Base-by-base conservation (phyloP, 1,284 basidiomycete genomes). In the Moniliophthora roreri region DNA sequence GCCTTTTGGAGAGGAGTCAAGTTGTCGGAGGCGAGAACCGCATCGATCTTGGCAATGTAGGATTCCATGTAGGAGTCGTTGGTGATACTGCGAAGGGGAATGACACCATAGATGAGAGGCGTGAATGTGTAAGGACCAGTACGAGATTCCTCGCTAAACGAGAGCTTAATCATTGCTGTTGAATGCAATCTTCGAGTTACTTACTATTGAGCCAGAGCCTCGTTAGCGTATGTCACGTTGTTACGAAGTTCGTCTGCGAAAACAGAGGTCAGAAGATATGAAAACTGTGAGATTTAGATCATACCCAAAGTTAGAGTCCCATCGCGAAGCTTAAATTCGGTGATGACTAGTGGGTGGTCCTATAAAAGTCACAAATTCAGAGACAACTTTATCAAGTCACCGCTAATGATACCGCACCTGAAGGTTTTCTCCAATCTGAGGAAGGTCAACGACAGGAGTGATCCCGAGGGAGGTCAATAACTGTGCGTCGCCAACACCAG, bases 371-470 rank as follows among this genome's bases (percentile, higher is more conserved):
- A 32, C 28, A 20, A 10, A 24, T 23, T 20, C 6, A 46, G 44
- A 6, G n/a, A 32, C 28, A 32, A 32, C 6, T 6, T 32, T 11
- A 32, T 32, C 6, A 6, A 32, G 28, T 6, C 6, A 32, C 6
- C 28, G 28, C n/a, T n/a, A n/a, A 32, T 11, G 28, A 32, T 6
- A 32, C 28, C 6, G 11, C 11, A 32, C 28, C 28, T 32, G 58
- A 2, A 71, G 55, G 44, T 73, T 72, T 35, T 68, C 63, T 1
- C 72, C 72, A 11, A 74, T 71, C 8, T 64, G 64, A 4, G 72
- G 69, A 2, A 73, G 60, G 39, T 69, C 60, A 11, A 72, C 40
- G 7, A 67, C 24, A 0, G 52, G 44, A 4, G 59, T 41, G 23
- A 73, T 69, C 3, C 61, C 65, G 20, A 62, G 49, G 3, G 52